Evolutionary conservation across 2,329 filamentous ascomycete species (phyloP).

Genomic region (Alternaria viburni): DNA sequence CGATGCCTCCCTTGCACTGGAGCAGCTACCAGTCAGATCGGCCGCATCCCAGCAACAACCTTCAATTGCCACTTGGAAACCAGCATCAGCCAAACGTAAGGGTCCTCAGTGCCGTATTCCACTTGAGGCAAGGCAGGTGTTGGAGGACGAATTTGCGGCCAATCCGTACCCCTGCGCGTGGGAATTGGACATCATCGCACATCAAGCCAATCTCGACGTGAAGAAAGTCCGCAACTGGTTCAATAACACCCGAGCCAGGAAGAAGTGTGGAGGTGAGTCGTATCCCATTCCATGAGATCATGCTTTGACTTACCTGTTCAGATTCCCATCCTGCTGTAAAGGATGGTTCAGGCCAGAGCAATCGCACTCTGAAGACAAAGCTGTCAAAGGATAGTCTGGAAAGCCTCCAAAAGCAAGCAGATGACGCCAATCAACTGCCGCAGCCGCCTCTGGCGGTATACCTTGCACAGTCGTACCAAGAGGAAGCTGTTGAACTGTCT

Average conservation of each 20-base stretch:
- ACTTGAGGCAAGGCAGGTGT: slow-evolving; percentile 39
- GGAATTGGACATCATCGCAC: slow-evolving; percentile 47
- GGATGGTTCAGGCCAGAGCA: slow-evolving; percentile 8
- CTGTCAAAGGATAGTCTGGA: slow-evolving; percentile 43
- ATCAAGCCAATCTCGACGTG: slow-evolving; percentile 44
- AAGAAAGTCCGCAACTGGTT: slow-evolving; percentile 47
- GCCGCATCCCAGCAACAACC: slow-evolving; percentile 16
- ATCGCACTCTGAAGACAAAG: slow-evolving; percentile 23
- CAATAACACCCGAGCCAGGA: slow-evolving; percentile 44
- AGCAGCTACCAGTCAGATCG: not conserved
- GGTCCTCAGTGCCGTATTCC: slow-evolving; percentile 40
- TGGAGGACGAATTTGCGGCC: slow-evolving; percentile 43
- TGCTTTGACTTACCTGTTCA: slow-evolving; percentile 10
- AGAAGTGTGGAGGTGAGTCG: slow-evolving; percentile 35
- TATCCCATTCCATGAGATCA: too few species aligned
- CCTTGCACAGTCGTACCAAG: slow-evolving; percentile 44
- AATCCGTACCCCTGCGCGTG: slow-evolving; percentile 46
- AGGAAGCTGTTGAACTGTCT: slow-evolving; percentile 37
- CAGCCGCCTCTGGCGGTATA: slow-evolving; percentile 43
- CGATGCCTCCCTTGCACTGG: not conserved
- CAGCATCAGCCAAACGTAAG: slow-evolving; percentile 43
- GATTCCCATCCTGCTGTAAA: slow-evolving; percentile 6
- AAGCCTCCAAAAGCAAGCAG: slow-evolving; percentile 30
- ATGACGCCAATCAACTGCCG: slow-evolving; percentile 26
- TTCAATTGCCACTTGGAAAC: slow-evolving; percentile 29